Evolutionary conservation across 192 early-diverging fungal genomes (phyloP).

Genomic region (Backusella sp.): DNA sequence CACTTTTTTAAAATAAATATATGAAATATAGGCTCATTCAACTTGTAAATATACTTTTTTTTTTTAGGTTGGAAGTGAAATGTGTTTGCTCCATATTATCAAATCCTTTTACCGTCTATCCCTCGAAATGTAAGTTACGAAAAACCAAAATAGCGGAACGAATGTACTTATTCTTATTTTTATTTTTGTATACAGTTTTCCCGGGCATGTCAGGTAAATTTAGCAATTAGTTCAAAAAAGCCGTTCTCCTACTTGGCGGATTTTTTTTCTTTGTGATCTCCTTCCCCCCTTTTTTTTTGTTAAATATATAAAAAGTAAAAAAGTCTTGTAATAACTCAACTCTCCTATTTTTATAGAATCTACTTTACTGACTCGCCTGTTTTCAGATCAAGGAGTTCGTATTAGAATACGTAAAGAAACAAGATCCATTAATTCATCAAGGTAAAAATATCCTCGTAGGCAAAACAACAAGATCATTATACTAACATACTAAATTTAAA

Average conservation of each 20-base stretch:
- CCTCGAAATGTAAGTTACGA: background rate
- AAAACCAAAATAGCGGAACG: background rate
- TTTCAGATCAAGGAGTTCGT: slow-evolving; percentile 93
- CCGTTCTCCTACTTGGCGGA: background rate
- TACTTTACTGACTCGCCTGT: slow-evolving; percentile 78
- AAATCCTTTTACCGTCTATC: slow-evolving; percentile 5
- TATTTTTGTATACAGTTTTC: background rate
- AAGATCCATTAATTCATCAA: background rate
- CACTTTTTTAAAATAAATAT: background rate
- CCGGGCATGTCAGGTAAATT: slow-evolving; percentile 21
- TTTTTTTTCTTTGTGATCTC: background rate
- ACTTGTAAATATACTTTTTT: too few relatives aligned
- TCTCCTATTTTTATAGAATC: slow-evolving; percentile 56
- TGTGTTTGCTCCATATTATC: slow-evolving; percentile 1
- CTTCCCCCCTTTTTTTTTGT: background rate
- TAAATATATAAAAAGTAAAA: background rate
- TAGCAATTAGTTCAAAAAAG: background rate
- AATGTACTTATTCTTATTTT: background rate
- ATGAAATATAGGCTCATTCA: background rate
- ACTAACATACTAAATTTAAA: background rate
- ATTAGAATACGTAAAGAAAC: slow-evolving; percentile 87
- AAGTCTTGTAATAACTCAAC: background rate
- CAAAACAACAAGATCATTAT: background rate
- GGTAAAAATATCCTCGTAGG: background rate
- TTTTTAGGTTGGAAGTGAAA: background rate